Conservation (phyloP, 768 basidiomycete species). For the Leccinum barrowsii region DNA sequence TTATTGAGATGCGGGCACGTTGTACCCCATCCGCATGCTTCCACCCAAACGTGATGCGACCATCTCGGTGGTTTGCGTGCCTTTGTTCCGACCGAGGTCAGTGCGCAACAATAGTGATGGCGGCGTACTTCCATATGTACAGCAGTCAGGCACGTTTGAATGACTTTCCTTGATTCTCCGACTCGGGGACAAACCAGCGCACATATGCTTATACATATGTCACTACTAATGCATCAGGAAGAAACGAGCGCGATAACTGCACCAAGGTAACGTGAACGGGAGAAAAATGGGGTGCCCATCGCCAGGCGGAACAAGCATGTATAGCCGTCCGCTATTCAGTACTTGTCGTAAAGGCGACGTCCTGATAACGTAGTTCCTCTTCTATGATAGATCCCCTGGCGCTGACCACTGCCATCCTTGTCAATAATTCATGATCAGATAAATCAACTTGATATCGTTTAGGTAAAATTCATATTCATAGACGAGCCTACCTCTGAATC, state of each 20-base stretch:
- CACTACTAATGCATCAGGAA: neutral
- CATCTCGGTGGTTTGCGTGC: conserved; percentile 1
- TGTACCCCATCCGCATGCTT: conserved; percentile 7
- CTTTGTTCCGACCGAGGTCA: neutral
- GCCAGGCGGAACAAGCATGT: neutral
- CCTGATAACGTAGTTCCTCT: neutral
- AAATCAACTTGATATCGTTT: neutral
- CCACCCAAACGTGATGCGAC: conserved; percentile 5
- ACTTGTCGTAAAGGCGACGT: neutral
- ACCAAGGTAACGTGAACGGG: neutral
- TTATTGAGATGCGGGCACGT: conserved; percentile 2
- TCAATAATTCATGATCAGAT: neutral
- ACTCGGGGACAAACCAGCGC: neutral
- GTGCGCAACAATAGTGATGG: neutral
- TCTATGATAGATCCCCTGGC: conserved; percentile 3
- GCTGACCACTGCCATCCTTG: conserved; percentile 9
- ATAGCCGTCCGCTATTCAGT: neutral
- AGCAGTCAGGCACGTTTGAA: conserved; percentile 1
- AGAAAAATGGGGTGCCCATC: neutral
- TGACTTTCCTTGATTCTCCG: neutral
- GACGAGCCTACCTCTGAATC: neutral
- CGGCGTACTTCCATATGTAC: neutral
- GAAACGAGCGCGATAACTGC: neutral
- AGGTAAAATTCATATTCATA: neutral
- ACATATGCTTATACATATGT: neutral